These are phyloP conservation scores for Carpinus viminea DNA, from an alignment of 306 rosid species.

Conservation along the genomic window DNA sequence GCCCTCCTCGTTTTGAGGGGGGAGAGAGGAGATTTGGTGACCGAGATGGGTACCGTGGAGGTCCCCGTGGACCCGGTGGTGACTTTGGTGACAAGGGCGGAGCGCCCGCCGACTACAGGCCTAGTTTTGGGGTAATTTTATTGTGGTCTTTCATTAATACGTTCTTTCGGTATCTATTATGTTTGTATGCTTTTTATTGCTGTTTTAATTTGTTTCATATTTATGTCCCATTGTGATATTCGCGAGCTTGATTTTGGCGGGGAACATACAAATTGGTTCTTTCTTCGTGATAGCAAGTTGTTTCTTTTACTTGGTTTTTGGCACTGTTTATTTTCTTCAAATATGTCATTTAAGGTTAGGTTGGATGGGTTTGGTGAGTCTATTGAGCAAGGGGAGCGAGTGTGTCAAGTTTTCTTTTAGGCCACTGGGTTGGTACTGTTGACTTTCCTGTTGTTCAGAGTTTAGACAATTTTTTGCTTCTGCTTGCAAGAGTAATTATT, in stretches of 20 bases:
- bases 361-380: neutral
- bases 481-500: neutral
- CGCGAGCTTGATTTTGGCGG: neutral
- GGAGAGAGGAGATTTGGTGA: slow-evolving; percentile 55
- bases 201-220: neutral
- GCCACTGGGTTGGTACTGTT: neutral
- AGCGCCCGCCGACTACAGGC: slow-evolving; percentile 57
- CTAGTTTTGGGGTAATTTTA: slow-evolving; percentile 44
- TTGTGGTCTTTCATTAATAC: too few species aligned
- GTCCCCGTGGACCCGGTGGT: slow-evolving; percentile 53
- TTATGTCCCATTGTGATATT: neutral
- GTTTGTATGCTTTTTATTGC: neutral
- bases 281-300: neutral
- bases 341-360: neutral
- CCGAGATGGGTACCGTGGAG: slow-evolving; percentile 52
- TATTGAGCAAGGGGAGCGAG: neutral
- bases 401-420: neutral
- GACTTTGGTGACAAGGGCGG: slow-evolving; percentile 54
- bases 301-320: neutral
- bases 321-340: neutral
- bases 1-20: slow-evolving; percentile 48
- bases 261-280: neutral
- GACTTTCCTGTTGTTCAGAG: neutral
- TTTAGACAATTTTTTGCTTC: neutral
- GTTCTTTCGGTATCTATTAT: neutral